Conservation (phyloP, 139 green algal species). For the Chlamydomonas applanata region DNA sequence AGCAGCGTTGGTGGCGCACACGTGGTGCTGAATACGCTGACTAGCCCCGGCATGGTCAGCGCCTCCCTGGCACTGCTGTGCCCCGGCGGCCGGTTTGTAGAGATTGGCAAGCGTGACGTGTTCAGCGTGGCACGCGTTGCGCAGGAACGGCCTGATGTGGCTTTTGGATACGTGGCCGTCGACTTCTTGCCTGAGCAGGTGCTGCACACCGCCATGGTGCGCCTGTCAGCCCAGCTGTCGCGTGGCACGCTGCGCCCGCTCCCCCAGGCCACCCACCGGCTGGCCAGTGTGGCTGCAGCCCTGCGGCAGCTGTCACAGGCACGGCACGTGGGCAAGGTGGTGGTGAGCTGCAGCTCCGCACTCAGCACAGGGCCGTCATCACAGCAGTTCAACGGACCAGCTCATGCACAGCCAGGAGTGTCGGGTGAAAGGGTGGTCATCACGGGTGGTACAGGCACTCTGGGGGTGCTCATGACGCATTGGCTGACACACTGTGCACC, state of each 20-base stretch:
- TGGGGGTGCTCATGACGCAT: slow-evolving; percentile 50
- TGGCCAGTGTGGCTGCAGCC: slow-evolving; percentile 36
- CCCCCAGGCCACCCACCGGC: slow-evolving; percentile 27
- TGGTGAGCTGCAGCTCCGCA: slow-evolving; percentile 30
- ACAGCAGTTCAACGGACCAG: neutral
- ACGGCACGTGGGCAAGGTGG: slow-evolving; percentile 83
- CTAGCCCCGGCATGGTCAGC: slow-evolving; percentile 75
- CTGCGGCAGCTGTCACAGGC: slow-evolving; percentile 80
- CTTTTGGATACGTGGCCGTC: slow-evolving; percentile 30
- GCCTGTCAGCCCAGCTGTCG: slow-evolving; percentile 22
- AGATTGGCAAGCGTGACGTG: slow-evolving; percentile 92
- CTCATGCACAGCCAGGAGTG: too few species aligned
- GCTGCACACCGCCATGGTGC: slow-evolving; percentile 27
- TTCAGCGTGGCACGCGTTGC: slow-evolving; percentile 56
- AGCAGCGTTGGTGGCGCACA: slow-evolving; percentile 52
- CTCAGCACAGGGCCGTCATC: neutral
- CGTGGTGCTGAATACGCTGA: slow-evolving; percentile 83
- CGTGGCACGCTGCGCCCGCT: slow-evolving; percentile 33
- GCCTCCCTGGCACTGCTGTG: slow-evolving; percentile 57
- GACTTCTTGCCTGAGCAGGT: slow-evolving; percentile 41
- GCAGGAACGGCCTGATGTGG: slow-evolving; percentile 75
- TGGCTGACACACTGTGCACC: slow-evolving; percentile 41
- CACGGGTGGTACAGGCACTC: slow-evolving; percentile 61
- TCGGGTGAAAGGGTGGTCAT: slow-evolving; percentile 27
- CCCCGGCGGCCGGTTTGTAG: slow-evolving; percentile 65